Evolutionary conservation across 106 monocot species (phyloP).

Genomic region (Dendrobium huoshanense): DNA sequence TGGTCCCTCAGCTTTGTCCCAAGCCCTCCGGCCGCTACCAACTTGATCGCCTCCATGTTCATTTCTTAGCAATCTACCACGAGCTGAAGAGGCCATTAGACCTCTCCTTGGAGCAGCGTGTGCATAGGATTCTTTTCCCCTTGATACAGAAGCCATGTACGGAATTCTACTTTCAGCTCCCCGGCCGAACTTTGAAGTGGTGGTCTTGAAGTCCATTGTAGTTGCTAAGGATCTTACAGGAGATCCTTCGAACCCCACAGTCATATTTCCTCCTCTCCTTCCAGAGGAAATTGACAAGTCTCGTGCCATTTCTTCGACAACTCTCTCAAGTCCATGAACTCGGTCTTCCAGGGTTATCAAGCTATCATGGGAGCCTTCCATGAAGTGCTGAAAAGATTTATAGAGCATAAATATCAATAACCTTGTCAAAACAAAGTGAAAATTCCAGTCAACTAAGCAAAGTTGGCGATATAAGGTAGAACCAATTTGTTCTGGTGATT

Average conservation of each 20-base stretch:
- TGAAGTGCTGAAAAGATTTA: slow-evolving; percentile 64
- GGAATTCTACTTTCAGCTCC: slow-evolving; percentile 36
- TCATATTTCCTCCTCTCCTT: slow-evolving; percentile 53
- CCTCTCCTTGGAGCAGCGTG: slow-evolving; percentile 49
- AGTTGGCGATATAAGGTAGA: background rate
- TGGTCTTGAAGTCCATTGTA: slow-evolving; percentile 66
- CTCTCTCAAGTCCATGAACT: slow-evolving; percentile 85
- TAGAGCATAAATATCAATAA: background rate
- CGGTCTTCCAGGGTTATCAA: slow-evolving; percentile 87
- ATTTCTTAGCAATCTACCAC: slow-evolving; percentile 11
- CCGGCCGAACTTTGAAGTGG: slow-evolving; percentile 53
- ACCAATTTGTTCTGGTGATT: background rate
- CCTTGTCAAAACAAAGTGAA: background rate
- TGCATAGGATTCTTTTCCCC: slow-evolving; percentile 46
- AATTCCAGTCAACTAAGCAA: background rate
- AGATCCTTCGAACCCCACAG: slow-evolving; percentile 63
- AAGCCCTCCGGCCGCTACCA: slow-evolving; percentile 45
- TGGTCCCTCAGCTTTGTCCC: slow-evolving; percentile 82
- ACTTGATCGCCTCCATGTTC: slow-evolving; percentile 45
- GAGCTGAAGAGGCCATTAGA: background rate
- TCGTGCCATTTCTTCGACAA: slow-evolving; percentile 92
- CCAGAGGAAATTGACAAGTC: slow-evolving; percentile 51
- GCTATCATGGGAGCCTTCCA: slow-evolving; percentile 93
- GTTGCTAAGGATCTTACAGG: slow-evolving; percentile 60
- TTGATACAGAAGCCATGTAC: slow-evolving; percentile 36